These are phyloP conservation scores for Aspergillus steynii DNA, from an alignment of 495 filamentous ascomycete species.

Conservation along the genomic window DNA sequence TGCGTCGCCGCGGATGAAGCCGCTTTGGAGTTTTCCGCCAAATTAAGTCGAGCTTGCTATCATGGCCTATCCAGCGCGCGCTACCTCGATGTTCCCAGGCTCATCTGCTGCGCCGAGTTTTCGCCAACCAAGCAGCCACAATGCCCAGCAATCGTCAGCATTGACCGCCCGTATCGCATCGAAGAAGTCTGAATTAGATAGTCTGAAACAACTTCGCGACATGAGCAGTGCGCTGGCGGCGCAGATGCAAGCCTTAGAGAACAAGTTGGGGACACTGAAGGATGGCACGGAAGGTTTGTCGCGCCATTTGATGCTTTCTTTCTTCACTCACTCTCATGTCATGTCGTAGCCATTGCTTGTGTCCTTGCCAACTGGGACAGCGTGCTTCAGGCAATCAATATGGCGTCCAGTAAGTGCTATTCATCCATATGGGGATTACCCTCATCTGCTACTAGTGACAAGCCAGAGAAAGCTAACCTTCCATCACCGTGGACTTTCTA, in stretches of 20 bases:
- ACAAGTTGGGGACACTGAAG: conserved; percentile 82
- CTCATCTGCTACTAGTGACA: background rate
- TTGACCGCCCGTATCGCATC: conserved; percentile 86
- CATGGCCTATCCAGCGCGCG: conserved; percentile 61
- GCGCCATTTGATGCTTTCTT: conserved; percentile 3
- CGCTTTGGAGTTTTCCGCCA: background rate
- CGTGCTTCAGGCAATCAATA: conserved; percentile 87
- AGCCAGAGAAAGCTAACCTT: background rate
- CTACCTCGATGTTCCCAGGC: conserved; percentile 38
- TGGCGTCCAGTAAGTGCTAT: conserved; percentile 80
- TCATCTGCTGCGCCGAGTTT: conserved; percentile 28
- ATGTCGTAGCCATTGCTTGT: conserved; percentile 73
- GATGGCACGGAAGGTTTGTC: conserved; percentile 86
- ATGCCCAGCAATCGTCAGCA: conserved; percentile 70
- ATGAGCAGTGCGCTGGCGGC: conserved; percentile 81
- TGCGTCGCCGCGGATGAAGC: background rate
- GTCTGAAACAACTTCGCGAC: conserved; percentile 81
- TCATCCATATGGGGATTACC: conserved; percentile 1
- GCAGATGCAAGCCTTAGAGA: conserved; percentile 89
- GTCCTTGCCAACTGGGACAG: conserved; percentile 97
- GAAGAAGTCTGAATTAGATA: conserved; percentile 92
- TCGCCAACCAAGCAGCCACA: conserved; percentile 37
- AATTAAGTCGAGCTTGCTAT: conserved; percentile 2
- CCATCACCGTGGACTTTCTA: background rate
- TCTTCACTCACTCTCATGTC: conserved; percentile 12